These are phyloP conservation scores for Solanum infundibuliforme DNA, from an alignment of 257 asterid species.

Conservation along the genomic window DNA sequence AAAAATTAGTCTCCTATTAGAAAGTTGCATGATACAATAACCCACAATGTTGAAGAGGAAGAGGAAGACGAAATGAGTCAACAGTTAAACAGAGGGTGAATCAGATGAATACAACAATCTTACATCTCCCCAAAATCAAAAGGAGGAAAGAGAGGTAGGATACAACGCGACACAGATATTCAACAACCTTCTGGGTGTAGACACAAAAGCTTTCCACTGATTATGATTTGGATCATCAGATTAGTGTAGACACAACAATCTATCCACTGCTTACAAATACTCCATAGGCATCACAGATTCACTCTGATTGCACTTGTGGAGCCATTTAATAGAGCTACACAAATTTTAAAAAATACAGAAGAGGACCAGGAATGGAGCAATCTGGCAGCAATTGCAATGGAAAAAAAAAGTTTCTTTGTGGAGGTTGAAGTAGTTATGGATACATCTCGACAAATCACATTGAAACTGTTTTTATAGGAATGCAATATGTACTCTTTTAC, in stretches of 20 bases:
- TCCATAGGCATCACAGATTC: neutral
- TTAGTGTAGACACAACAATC: neutral
- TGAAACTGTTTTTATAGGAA: neutral
- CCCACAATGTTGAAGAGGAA: neutral
- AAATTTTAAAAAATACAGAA: neutral
- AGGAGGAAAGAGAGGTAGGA: neutral
- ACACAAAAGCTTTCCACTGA: no score
- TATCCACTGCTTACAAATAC: neutral
- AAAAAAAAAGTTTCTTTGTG: neutral
- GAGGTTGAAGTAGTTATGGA: neutral
- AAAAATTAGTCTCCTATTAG: neutral
- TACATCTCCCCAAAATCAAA: neutral
- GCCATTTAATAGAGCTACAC: neutral
- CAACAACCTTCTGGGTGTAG: neutral
- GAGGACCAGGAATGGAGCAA: neutral
- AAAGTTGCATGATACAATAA: neutral
- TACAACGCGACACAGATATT: neutral
- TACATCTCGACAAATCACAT: neutral
- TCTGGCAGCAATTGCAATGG: neutral
- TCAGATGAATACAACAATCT: neutral
- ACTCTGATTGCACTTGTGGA: neutral
- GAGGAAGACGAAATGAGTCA: no score
- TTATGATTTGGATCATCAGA: neutral
- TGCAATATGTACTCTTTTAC: neutral
- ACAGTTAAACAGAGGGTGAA: neutral